A percentile compares a stretch with the other conserved stretches of the same genome.
phyloP scores from a whole-genome alignment of 208 protist genomes.

The Leishmania martiniquensis region DNA sequence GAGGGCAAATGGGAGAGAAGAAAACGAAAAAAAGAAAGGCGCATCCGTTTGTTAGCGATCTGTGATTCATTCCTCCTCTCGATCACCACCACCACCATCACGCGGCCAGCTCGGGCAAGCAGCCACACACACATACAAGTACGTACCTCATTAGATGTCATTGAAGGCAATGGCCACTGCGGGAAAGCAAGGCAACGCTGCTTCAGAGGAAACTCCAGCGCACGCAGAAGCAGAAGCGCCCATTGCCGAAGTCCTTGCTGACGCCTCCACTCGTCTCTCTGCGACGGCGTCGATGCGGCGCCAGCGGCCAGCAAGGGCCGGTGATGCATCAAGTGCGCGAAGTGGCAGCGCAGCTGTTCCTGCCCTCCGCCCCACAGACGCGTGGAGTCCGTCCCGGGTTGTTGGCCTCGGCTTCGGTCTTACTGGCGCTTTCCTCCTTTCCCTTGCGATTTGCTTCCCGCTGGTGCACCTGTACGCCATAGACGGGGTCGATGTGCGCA shows the following conservation, averaged over 20 bases:
- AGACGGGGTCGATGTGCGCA: conserved; percentile 16
- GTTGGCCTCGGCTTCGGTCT: not conserved
- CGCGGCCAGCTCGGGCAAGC: too few relatives aligned
- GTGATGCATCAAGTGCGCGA: not conserved
- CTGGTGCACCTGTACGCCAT: conserved; percentile 9
- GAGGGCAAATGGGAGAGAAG: too few relatives aligned
- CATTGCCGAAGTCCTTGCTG: not conserved
- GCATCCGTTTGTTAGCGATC: too few relatives aligned
- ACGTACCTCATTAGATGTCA: not conserved
- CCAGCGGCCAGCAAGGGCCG: not conserved
- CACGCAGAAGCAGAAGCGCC: not conserved
- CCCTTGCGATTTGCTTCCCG: conserved; percentile 6
- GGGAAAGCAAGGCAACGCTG: not conserved
- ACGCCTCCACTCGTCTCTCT: not conserved
- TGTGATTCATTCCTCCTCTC: too few relatives aligned
- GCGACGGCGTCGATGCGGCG: not conserved
- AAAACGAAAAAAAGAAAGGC: too few relatives aligned
- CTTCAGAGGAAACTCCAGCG: not conserved
- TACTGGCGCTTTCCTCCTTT: not conserved
- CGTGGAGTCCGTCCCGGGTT: not conserved
- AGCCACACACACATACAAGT: not conserved
- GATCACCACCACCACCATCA: too few relatives aligned
- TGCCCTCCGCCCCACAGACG: not conserved
- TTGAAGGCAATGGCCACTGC: not conserved
- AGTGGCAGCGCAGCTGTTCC: not conserved